These are phyloP conservation scores for Cylindrodendrum hubeiense DNA, from an alignment of 2,329 filamentous ascomycete species.

Conservation along the genomic window DNA sequence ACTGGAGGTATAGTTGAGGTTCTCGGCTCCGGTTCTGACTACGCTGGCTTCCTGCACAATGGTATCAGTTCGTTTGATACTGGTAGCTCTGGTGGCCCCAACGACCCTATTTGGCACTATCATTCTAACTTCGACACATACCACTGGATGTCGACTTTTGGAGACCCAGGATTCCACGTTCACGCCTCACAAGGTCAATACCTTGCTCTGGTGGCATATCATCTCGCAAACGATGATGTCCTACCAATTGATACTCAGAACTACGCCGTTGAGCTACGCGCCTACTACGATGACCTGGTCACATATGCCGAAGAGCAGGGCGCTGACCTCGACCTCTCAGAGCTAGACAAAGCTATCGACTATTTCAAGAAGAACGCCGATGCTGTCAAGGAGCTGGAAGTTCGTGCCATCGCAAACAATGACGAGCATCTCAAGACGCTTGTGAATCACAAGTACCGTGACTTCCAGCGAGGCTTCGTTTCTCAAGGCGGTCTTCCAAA, in stretches of 20 bases:
- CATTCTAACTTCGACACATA: conserved; percentile 89
- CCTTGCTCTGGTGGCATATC: conserved; percentile 54
- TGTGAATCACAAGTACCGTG: conserved; percentile 60
- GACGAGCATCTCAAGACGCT: conserved; percentile 49
- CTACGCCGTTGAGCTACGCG: conserved; percentile 54
- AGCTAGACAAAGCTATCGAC: conserved; percentile 54
- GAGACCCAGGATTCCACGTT: conserved; percentile 74
- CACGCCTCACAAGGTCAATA: conserved; percentile 69
- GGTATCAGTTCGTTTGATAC: conserved; percentile 66
- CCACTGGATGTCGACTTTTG: conserved; percentile 84
- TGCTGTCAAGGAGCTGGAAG: conserved; percentile 49
- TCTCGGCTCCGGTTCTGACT: conserved; percentile 76
- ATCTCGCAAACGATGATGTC: conserved; percentile 52
- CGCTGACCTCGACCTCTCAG: conserved; percentile 51
- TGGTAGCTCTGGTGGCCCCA: conserved; percentile 58
- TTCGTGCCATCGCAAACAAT: conserved; percentile 43
- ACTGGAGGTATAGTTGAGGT: conserved; percentile 58
- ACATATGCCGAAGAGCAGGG: conserved; percentile 48
- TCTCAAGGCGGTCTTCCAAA: conserved; percentile 60
- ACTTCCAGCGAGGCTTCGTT: conserved; percentile 62
- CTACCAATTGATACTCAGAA: conserved; percentile 57
- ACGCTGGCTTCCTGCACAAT: conserved; percentile 73
- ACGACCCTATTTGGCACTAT: conserved; percentile 77
- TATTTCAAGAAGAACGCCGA: conserved; percentile 50
- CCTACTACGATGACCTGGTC: conserved; percentile 53